These are phyloP conservation scores for Arabis alpina DNA, from an alignment of 345 rosid genomes.

Conservation along the genomic window DNA sequence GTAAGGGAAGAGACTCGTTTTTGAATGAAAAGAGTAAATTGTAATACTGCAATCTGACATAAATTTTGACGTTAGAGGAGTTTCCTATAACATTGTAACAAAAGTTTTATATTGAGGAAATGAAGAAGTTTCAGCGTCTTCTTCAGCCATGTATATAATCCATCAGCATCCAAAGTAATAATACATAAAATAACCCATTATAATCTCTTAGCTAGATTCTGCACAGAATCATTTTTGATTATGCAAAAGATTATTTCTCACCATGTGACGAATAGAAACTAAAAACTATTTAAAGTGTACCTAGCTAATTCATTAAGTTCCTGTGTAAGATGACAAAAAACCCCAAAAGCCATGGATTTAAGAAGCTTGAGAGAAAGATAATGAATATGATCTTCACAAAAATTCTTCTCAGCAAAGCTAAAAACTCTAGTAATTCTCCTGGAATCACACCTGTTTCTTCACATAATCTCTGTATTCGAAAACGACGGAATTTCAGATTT, in stretches of 20 bases:
- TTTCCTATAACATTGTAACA: no score
- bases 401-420: conserved; percentile 8
- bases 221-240: conserved; percentile 12
- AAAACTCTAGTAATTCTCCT: conserved; percentile 13
- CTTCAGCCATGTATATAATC: not conserved
- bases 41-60: no score
- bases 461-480: conserved; percentile 19
- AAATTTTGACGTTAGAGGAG: no score
- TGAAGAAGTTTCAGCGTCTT: conserved; percentile 6
- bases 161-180: not conserved
- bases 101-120: not conserved
- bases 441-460: not conserved
- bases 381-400: not conserved
- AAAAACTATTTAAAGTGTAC: not conserved
- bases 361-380: conserved; percentile 12
- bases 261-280: not conserved
- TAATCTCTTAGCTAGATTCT: conserved; percentile 24
- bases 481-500: not conserved
- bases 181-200: not conserved
- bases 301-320: conserved; percentile 14
- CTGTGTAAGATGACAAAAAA: not conserved
- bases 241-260: not conserved
- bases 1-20: no score
- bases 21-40: no score
- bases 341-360: not conserved